phyloP scores from a whole-genome alignment of 768 basidiomycete species.

The Lentinula detonsa region DNA sequence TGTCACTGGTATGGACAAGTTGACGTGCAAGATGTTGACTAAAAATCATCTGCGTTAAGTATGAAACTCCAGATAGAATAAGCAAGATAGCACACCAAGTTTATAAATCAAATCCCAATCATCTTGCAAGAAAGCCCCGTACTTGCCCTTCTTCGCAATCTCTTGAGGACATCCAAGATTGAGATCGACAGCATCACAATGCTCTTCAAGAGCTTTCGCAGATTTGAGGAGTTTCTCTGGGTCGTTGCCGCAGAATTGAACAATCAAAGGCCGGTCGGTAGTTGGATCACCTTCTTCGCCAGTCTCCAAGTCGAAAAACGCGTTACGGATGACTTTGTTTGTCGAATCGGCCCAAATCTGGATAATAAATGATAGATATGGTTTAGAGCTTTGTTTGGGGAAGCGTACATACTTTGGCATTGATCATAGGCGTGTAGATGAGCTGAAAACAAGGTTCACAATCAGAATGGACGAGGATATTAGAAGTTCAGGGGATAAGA shows the following conservation, averaged over 20 bases:
- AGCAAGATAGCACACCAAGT: slow-evolving; percentile 52
- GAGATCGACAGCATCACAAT: slow-evolving; percentile 92
- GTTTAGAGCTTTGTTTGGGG: neutral
- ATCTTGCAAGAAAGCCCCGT: slow-evolving; percentile 90
- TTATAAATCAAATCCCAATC: slow-evolving; percentile 87
- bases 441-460: slow-evolving; percentile 37
- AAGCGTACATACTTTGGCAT: slow-evolving; percentile 59
- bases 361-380: neutral
- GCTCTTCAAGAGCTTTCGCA: slow-evolving; percentile 67
- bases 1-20: slow-evolving; percentile 88
- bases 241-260: slow-evolving; percentile 94
- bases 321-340: slow-evolving; percentile 51
- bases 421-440: slow-evolving; percentile 98
- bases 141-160: slow-evolving; percentile 81
- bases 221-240: slow-evolving; percentile 71
- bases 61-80: neutral
- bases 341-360: slow-evolving; percentile 58
- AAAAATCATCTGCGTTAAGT: neutral
- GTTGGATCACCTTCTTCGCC: slow-evolving; percentile 80
- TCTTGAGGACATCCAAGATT: slow-evolving; percentile 96
- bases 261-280: slow-evolving; percentile 77
- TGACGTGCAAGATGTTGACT: slow-evolving; percentile 85
- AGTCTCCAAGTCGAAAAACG: slow-evolving; percentile 59
- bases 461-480: neutral
- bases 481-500: neutral